Evolutionary conservation across 1,284 basidiomycete species (phyloP).

Genomic region (Agroathelia rolfsii): DNA sequence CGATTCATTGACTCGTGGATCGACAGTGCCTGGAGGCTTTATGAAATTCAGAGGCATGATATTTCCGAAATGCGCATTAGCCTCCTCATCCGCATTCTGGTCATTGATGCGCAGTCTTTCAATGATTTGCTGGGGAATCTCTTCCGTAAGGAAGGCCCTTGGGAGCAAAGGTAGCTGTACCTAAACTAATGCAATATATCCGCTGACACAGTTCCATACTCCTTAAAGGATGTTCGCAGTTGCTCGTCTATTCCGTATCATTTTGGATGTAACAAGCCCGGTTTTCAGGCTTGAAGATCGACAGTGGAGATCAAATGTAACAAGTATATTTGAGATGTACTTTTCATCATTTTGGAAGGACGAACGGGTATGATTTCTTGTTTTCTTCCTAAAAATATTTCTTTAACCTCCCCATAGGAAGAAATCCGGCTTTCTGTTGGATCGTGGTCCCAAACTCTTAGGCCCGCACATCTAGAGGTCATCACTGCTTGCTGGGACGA

Average conservation of each 20-base stretch:
- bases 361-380: constrained; percentile 31
- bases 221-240: constrained; percentile 14
- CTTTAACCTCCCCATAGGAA: constrained; percentile 32
- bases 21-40: constrained; percentile 54
- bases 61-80: constrained; percentile 40
- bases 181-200: constrained; percentile 1
- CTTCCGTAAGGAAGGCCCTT: constrained; percentile 20
- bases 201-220: constrained; percentile 18
- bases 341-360: constrained; percentile 60
- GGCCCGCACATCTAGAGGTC: constrained; percentile 51
- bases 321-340: constrained; percentile 46
- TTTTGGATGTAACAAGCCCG: constrained; percentile 53
- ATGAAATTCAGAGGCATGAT: constrained; percentile 44
- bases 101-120: constrained; percentile 54
- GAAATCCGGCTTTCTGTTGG: constrained; percentile 50
- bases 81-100: constrained; percentile 48
- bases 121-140: constrained; percentile 33
- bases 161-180: constrained; percentile 5
- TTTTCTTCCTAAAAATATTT: neutral
- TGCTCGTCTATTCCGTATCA: constrained; percentile 48
- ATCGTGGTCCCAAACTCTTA: constrained; percentile 45
- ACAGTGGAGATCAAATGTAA: constrained; percentile 54
- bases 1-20: constrained; percentile 2
- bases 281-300: constrained; percentile 49
- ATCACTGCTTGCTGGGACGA: constrained; percentile 61